Percentiles rank a stretch among this genome's conserved stretches.
These are phyloP conservation scores for Diaporthe vexans DNA, from an alignment of 2,329 filamentous ascomycete species.

Conservation along the genomic window DNA sequence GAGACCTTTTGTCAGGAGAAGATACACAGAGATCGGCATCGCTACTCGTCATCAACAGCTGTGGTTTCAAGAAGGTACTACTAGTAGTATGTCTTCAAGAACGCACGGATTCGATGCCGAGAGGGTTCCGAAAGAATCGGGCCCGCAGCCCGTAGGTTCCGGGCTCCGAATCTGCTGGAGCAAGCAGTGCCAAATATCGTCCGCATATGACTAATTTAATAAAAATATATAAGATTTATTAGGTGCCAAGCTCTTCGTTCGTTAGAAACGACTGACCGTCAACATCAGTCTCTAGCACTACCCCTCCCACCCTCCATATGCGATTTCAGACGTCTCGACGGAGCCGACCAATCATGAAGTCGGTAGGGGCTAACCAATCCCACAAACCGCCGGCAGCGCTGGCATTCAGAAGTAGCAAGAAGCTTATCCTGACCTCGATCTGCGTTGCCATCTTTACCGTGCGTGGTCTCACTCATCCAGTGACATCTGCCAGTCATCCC, in stretches of 20 bases:
- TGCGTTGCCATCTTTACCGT: slow-evolving; percentile 17
- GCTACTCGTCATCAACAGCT: not conserved
- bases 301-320: not conserved
- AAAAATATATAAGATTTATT: not conserved
- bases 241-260: not conserved
- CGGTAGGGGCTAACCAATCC: not conserved
- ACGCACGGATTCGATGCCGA: slow-evolving; percentile 3
- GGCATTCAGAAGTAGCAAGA: slow-evolving; percentile 8
- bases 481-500: not conserved
- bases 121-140: not conserved
- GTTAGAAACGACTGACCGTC: not conserved
- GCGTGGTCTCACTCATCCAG: not conserved
- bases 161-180: not conserved
- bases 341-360: not conserved
- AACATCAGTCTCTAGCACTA: not conserved
- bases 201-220: not conserved
- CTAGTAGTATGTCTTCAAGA: not conserved
- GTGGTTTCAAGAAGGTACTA: slow-evolving; percentile 14
- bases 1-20: not conserved
- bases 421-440: slow-evolving; percentile 14
- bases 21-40: not conserved
- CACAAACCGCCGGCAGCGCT: not conserved
- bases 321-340: not conserved
- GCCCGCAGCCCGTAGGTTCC: slow-evolving; percentile 3
- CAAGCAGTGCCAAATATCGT: not conserved